These are phyloP conservation scores for Cladosporium sphaerospermum DNA, from an alignment of 2,329 filamentous ascomycete genomes.

Conservation along the genomic window DNA sequence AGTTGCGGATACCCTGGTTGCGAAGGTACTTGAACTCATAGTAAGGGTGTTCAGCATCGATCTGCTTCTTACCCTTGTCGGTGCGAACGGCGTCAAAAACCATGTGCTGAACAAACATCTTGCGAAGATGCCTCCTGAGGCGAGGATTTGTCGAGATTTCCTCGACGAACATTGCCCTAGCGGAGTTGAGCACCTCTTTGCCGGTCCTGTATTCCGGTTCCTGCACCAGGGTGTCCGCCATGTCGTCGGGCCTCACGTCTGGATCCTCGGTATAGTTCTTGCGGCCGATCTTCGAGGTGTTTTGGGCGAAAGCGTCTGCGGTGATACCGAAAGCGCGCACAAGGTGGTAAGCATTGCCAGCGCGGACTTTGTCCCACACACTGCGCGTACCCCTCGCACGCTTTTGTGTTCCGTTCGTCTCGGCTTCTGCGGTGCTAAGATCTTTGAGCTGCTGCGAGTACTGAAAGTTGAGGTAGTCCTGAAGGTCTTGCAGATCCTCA, in stretches of 20 bases:
- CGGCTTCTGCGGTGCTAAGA: slow-evolving; percentile 56
- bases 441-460: slow-evolving; percentile 82
- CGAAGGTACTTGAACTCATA: slow-evolving; percentile 97
- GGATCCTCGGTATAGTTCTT: slow-evolving; percentile 83
- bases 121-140: slow-evolving; percentile 79
- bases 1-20: slow-evolving; percentile 62
- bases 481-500: slow-evolving; percentile 92
- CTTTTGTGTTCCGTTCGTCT: slow-evolving; percentile 62
- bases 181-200: slow-evolving; percentile 67
- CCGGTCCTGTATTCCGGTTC: slow-evolving; percentile 69
- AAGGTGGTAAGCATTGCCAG: slow-evolving; percentile 70
- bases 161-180: slow-evolving; percentile 83
- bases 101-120: slow-evolving; percentile 75
- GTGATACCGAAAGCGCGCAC: slow-evolving; percentile 87
- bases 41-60: slow-evolving; percentile 91
- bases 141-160: slow-evolving; percentile 83
- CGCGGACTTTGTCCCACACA: slow-evolving; percentile 77
- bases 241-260: slow-evolving; percentile 69
- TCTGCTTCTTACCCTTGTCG: slow-evolving; percentile 87
- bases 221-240: slow-evolving; percentile 72
- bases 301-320: slow-evolving; percentile 81
- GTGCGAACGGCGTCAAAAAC: slow-evolving; percentile 83
- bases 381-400: slow-evolving; percentile 77
- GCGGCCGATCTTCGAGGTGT: slow-evolving; percentile 70
- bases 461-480: slow-evolving; percentile 94